Conservation (phyloP, 108 stramenopile species). For the Chaetoceros muelleri region DNA sequence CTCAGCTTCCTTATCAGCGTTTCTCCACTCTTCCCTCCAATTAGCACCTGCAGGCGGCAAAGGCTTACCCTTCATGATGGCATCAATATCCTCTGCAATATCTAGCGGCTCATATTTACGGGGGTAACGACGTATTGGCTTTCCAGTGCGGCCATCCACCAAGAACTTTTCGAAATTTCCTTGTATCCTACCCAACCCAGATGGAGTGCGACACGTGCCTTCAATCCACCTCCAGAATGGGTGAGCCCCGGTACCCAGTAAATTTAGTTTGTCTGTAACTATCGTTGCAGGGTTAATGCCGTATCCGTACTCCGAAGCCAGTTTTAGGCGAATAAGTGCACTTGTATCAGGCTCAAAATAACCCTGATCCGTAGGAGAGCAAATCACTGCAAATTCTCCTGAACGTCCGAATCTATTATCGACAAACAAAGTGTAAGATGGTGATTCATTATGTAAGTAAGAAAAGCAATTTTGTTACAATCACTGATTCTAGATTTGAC, state of each 20-base stretch:
- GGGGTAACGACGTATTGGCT: constrained; percentile 74
- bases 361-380: constrained; percentile 82
- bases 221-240: constrained; percentile 87
- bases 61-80: constrained; percentile 35
- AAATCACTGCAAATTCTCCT: constrained; percentile 70
- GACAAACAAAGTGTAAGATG: neutral
- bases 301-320: constrained; percentile 83
- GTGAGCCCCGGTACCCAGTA: constrained; percentile 67
- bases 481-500: constrained; percentile 2
- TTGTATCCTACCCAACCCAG: constrained; percentile 74
- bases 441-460: neutral
- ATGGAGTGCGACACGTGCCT: constrained; percentile 68
- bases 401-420: constrained; percentile 41
- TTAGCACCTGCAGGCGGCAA: constrained; percentile 73
- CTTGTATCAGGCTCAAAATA: constrained; percentile 90
- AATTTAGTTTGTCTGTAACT: constrained; percentile 74
- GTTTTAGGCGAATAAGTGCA: constrained; percentile 67
- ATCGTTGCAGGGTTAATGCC: constrained; percentile 68
- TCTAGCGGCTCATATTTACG: constrained; percentile 70
- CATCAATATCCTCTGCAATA: constrained; percentile 71
- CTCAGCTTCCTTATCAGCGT: constrained; percentile 67
- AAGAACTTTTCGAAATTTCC: constrained; percentile 88
- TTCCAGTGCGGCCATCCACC: constrained; percentile 66
- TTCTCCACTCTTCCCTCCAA: constrained; percentile 73
- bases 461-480: constrained; percentile 2